A percentile compares a stretch with the other conserved stretches of the same genome.
phyloP scores from a whole-genome alignment of 345 rosid species.

The Microthlaspi erraticum region DNA sequence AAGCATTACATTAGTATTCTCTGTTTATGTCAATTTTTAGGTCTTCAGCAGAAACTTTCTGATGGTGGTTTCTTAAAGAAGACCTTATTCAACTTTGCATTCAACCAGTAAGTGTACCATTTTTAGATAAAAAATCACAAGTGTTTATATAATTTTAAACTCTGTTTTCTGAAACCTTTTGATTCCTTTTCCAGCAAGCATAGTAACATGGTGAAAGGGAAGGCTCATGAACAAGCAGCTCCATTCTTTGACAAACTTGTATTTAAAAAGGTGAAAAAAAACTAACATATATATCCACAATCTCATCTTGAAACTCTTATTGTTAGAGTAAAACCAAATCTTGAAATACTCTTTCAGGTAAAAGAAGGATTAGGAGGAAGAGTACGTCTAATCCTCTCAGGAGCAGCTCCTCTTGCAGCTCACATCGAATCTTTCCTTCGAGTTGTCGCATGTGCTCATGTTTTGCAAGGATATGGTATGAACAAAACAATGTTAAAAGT shows the following conservation, averaged over 20 bases:
- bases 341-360: conserved; percentile 57
- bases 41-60: conserved; percentile 82
- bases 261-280: conserved; percentile 69
- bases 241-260: conserved; percentile 87
- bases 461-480: conserved; percentile 97
- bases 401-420: conserved; percentile 91
- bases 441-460: conserved; percentile 95
- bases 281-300: neutral
- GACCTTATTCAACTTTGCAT: conserved; percentile 74
- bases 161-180: conserved; percentile 16
- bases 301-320: conserved; percentile 7
- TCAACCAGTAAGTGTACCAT: conserved; percentile 62
- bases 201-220: conserved; percentile 66
- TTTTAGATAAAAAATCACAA: neutral
- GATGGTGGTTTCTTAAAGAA: conserved; percentile 65
- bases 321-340: conserved; percentile 1
- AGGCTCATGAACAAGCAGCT: conserved; percentile 68
- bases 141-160: neutral
- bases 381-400: conserved; percentile 86
- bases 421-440: conserved; percentile 90
- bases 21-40: conserved; percentile 28
- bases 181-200: conserved; percentile 61
- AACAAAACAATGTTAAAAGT: conserved; percentile 18
- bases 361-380: conserved; percentile 93
- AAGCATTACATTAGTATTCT: neutral